Evolutionary conservation across 805 yeast species (phyloP).

Genomic region (Pichia manshurica): DNA sequence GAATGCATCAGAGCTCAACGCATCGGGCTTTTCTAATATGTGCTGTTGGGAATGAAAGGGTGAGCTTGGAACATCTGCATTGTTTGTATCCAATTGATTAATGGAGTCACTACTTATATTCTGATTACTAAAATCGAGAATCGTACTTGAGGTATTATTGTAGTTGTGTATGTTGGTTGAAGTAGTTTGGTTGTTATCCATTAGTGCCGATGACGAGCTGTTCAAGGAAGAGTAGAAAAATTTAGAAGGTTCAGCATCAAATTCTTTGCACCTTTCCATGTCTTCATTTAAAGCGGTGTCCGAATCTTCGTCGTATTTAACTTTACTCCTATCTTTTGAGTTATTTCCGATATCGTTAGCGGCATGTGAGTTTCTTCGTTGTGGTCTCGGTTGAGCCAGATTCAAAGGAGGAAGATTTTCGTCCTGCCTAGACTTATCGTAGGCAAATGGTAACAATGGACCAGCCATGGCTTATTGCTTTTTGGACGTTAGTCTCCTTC

Average conservation of each 20-base stretch:
- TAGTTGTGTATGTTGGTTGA: not conserved
- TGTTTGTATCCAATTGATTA: not conserved
- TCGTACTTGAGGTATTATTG: slow-evolving; percentile 10
- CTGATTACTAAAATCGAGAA: not conserved
- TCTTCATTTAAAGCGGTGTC: not conserved
- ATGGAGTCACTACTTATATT: slow-evolving; percentile 2
- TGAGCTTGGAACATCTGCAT: slow-evolving; percentile 9
- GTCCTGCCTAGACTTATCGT: slow-evolving; percentile 32
- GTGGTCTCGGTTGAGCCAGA: slow-evolving; percentile 23
- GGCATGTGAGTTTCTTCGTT: not conserved
- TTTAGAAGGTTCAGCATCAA: not conserved
- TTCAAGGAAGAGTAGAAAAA: slow-evolving; percentile 6
- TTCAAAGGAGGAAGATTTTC: slow-evolving; percentile 16
- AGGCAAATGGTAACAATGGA: slow-evolving; percentile 45
- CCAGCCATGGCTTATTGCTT: slow-evolving; percentile 5
- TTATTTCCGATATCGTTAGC: not conserved
- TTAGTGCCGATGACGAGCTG: slow-evolving; percentile 8
- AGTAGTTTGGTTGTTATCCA: not conserved
- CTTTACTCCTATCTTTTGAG: not conserved
- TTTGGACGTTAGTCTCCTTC: slow-evolving; percentile 4
- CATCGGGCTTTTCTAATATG: not conserved
- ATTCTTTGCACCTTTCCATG: no score
- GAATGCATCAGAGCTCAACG: slow-evolving; percentile 6
- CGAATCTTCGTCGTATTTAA: not conserved
- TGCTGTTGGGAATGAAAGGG: slow-evolving; percentile 6